phyloP scores from a whole-genome alignment of 1,139 yeast species.

The Candida albicans region DNA sequence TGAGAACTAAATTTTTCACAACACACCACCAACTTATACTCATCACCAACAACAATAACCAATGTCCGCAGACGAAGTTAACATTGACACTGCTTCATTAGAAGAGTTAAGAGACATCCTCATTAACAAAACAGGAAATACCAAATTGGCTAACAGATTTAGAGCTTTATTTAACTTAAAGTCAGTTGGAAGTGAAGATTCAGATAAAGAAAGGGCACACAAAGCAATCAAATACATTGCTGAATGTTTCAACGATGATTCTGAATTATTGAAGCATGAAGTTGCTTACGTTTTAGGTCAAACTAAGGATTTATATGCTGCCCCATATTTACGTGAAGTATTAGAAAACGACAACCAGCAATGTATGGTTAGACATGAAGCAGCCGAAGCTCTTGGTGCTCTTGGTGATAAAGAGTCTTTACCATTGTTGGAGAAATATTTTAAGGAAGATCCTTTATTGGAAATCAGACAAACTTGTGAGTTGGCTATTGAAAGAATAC shows the following conservation, averaged over 20 bases:
- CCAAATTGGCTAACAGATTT: constrained; percentile 80
- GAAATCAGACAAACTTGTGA: constrained; percentile 98
- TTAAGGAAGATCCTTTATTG: constrained; percentile 70
- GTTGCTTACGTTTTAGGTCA: constrained; percentile 99
- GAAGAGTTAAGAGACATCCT: constrained; percentile 73
- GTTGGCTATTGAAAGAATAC: constrained; percentile 90
- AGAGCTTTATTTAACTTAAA: constrained; percentile 92
- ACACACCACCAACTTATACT: neutral
- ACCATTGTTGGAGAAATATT: constrained; percentile 61
- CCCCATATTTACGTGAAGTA: constrained; percentile 72
- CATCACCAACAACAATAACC: constrained; percentile 13
- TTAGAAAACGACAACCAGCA: constrained; percentile 70
- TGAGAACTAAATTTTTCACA: neutral
- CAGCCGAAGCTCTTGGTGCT: constrained; percentile 98
- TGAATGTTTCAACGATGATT: constrained; percentile 72
- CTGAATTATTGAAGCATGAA: constrained; percentile 96
- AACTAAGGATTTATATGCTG: constrained; percentile 78
- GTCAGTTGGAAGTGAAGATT: constrained; percentile 66
- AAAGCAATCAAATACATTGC: constrained; percentile 83
- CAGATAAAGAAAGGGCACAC: constrained; percentile 49
- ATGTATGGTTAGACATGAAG: constrained; percentile 98
- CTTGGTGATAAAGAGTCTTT: constrained; percentile 82
- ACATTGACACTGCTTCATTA: constrained; percentile 53
- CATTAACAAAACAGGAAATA: constrained; percentile 61
- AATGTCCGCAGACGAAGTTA: constrained; percentile 28